phyloP scores from a whole-genome alignment of 306 rosid genomes.

The Urtica urens region DNA sequence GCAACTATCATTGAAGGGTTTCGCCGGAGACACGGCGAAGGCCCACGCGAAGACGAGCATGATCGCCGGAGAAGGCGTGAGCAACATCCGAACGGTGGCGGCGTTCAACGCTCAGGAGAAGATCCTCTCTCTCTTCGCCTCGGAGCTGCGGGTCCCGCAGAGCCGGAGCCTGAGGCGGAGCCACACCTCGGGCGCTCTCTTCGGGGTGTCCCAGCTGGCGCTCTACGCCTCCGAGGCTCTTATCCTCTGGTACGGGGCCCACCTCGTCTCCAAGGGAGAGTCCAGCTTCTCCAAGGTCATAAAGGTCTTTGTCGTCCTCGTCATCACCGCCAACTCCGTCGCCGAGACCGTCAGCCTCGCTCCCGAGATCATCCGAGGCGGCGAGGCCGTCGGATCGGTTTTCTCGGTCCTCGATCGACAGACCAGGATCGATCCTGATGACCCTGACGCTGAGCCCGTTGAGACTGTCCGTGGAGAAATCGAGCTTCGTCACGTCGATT shows the following conservation, averaged over 20 bases:
- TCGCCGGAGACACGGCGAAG: constrained; percentile 98
- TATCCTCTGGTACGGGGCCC: constrained; percentile 85
- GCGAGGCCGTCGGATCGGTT: constrained; percentile 88
- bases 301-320: constrained; percentile 84
- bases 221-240: constrained; percentile 89
- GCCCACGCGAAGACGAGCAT: constrained; percentile 98
- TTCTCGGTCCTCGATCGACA: constrained; percentile 75
- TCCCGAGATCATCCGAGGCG: constrained; percentile 92
- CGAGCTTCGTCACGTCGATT: constrained; percentile 90
- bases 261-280: constrained; percentile 67
- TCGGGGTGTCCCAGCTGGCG: constrained; percentile 86
- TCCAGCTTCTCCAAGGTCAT: constrained; percentile 89
- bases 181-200: constrained; percentile 62
- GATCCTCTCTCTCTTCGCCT: constrained; percentile 57
- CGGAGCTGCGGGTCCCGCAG: constrained; percentile 71
- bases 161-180: constrained; percentile 72
- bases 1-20: constrained; percentile 98
- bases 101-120: constrained; percentile 93
- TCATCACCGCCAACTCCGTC: constrained; percentile 91
- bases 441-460: constrained; percentile 63
- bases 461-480: constrained; percentile 81
- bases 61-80: constrained; percentile 99
- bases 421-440: constrained; percentile 80
- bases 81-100: constrained; percentile 94
- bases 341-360: constrained; percentile 99